phyloP scores from a whole-genome alignment of 805 yeast species.

The Candida silvatica region DNA sequence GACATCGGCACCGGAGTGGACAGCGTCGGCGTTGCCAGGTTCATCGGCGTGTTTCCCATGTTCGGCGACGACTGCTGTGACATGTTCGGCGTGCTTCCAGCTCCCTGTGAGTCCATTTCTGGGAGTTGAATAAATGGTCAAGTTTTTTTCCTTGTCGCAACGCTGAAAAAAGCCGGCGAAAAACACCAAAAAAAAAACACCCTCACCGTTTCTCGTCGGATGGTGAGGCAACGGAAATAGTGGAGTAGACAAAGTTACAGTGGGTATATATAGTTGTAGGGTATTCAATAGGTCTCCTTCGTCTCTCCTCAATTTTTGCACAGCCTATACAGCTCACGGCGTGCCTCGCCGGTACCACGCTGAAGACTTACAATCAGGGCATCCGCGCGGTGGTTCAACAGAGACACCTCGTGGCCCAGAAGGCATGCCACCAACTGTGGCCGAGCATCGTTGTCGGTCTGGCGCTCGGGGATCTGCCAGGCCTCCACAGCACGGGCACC shows the following conservation, averaged over 20 bases:
- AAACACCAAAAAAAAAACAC: too few relatives aligned
- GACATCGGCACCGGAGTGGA: constrained; percentile 12
- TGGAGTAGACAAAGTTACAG: too few relatives aligned
- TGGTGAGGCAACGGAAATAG: too few relatives aligned
- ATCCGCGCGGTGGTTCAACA: constrained; percentile 21
- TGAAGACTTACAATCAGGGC: constrained; percentile 16
- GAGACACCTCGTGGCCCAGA: constrained; percentile 15
- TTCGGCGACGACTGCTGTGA: constrained; percentile 12
- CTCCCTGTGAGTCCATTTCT: constrained; percentile 1
- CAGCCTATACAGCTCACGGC: too few relatives aligned
- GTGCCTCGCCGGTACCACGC: neutral
- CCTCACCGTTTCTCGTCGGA: too few relatives aligned
- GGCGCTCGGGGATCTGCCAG: constrained; percentile 12
- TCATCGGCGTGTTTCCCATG: constrained; percentile 21
- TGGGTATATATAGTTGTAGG: too few relatives aligned
- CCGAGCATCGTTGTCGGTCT: constrained; percentile 10
- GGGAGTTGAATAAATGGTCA: neutral
- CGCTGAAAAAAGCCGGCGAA: too few relatives aligned
- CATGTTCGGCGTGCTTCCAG: neutral
- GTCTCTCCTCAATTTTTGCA: too few relatives aligned
- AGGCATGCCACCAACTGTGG: constrained; percentile 17
- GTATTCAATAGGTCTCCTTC: too few relatives aligned
- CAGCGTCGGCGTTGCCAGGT: constrained; percentile 33
- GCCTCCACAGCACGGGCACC: constrained; percentile 20
- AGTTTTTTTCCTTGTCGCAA: too few relatives aligned